Conservation (phyloP, 345 rosid genomes). For the Bruguiera sexangula region DNA sequence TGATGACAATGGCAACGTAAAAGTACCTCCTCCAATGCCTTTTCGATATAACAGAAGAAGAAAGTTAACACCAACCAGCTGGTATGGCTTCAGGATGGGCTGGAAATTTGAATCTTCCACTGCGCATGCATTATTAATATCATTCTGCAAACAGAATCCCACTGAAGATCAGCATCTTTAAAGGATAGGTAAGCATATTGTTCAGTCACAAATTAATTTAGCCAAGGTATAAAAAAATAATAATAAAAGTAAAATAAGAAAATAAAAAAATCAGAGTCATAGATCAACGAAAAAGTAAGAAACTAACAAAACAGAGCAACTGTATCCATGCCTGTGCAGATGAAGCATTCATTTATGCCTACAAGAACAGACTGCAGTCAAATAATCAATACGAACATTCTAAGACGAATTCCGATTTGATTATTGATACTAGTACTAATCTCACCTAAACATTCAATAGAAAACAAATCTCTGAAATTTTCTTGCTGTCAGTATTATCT, state of each 20-base stretch:
- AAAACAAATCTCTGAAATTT: no score
- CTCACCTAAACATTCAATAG: no score
- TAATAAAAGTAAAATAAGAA: no score
- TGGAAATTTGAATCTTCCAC: slow-evolving; percentile 67
- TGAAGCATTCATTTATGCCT: slow-evolving; percentile 1
- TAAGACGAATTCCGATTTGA: background rate
- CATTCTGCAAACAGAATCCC: slow-evolving; percentile 43
- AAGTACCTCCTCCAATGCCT: slow-evolving; percentile 84
- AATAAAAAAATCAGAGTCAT: no score
- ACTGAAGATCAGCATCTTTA: background rate
- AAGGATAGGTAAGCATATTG: background rate
- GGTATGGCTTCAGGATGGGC: slow-evolving; percentile 90
- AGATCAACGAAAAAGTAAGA: no score
- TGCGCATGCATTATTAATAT: slow-evolving; percentile 76
- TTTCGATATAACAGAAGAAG: slow-evolving; percentile 82
- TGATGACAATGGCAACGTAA: background rate
- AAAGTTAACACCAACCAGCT: slow-evolving; percentile 94
- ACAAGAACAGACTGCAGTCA: no score
- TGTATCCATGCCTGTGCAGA: slow-evolving; percentile 6
- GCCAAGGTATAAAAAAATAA: no score
- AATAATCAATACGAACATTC: slow-evolving; percentile 7
- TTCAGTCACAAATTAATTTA: no score
- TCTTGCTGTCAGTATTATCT: no score
- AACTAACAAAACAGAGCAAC: background rate
- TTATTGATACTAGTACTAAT: background rate